Evolutionary conservation across 768 basidiomycete genomes (phyloP).

Genomic region (Trametes villosa): DNA sequence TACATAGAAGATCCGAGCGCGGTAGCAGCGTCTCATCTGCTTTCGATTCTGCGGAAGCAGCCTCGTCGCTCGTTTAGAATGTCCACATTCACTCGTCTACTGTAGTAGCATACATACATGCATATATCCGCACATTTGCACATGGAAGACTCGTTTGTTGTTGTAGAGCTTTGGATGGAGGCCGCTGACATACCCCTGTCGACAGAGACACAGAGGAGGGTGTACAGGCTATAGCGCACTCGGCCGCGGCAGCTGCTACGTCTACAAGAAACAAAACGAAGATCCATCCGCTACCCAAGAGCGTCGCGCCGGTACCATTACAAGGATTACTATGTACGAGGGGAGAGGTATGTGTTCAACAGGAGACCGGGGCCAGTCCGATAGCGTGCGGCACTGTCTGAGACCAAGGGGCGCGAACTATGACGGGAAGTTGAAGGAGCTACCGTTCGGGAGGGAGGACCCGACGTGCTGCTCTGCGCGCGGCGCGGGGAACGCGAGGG

Average conservation of each 20-base stretch:
- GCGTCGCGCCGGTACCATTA: background rate
- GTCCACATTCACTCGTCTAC: too few relatives aligned
- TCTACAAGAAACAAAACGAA: conserved; percentile 3
- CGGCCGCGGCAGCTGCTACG: background rate
- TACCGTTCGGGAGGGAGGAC: background rate
- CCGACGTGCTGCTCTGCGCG: conserved; percentile 17
- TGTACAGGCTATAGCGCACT: background rate
- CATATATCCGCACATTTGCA: too few relatives aligned
- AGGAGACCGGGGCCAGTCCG: background rate
- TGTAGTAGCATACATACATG: too few relatives aligned
- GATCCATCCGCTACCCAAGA: conserved; percentile 15
- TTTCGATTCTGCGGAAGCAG: too few relatives aligned
- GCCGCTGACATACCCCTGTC: too few relatives aligned
- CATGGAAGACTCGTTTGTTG: too few relatives aligned
- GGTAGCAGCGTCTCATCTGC: too few relatives aligned
- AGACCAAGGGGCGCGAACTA: background rate
- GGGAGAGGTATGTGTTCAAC: background rate
- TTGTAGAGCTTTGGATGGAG: too few relatives aligned
- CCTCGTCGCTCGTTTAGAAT: too few relatives aligned
- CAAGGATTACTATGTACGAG: background rate
- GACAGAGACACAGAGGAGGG: background rate
- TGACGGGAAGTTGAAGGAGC: conserved; percentile 13
- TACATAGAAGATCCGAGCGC: too few relatives aligned
- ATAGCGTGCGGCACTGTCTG: background rate
- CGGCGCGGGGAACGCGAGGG: conserved; percentile 1